Percentiles rank a stretch among this genome's conserved stretches.
Evolutionary conservation across 768 basidiomycete genomes (phyloP).

Genomic region (Peribolospora baueri): DNA sequence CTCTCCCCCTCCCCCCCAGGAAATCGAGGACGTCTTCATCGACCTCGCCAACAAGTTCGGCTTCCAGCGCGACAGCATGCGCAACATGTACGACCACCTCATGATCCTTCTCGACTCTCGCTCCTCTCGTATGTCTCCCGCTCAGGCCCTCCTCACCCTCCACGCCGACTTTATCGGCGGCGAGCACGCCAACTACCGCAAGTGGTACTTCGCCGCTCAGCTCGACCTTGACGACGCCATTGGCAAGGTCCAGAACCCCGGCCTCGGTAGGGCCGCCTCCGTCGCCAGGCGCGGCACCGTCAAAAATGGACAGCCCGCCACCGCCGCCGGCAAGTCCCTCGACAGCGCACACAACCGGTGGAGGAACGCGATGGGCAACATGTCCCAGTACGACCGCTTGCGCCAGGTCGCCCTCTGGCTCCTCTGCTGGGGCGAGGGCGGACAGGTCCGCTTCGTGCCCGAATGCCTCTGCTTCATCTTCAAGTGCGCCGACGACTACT

Average conservation of each 20-base stretch:
- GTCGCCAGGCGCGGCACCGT: conserved; percentile 39
- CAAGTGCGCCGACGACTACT: conserved; percentile 99
- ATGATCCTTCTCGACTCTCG: conserved; percentile 95
- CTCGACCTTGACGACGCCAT: conserved; percentile 95
- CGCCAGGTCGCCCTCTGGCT: conserved; percentile 88
- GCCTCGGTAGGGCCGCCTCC: conserved; percentile 57
- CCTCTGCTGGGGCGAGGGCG: conserved; percentile 93
- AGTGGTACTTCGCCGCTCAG: conserved; percentile 99
- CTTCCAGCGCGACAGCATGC: conserved; percentile 83
- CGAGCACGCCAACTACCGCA: conserved; percentile 92
- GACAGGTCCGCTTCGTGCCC: conserved; percentile 85
- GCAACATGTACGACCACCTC: conserved; percentile 94
- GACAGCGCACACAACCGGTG: conserved; percentile 70
- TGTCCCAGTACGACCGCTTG: conserved; percentile 93
- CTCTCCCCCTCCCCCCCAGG: conserved; percentile 18
- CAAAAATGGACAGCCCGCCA: conserved; percentile 21
- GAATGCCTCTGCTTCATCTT: conserved; percentile 98
- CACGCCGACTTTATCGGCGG: conserved; percentile 99
- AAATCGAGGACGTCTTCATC: conserved; percentile 93
- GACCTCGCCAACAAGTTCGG: conserved; percentile 98
- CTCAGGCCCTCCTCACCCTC: conserved; percentile 76
- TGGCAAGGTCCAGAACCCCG: conserved; percentile 74
- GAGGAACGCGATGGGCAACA: conserved; percentile 94
- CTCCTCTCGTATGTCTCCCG: conserved; percentile 88
- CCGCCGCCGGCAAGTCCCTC: conserved; percentile 46